Evolutionary conservation across 1,284 basidiomycete genomes (phyloP), one percentile per base, ranked within the genome.

Genomic region (Ganoderma multipileum): DNA sequence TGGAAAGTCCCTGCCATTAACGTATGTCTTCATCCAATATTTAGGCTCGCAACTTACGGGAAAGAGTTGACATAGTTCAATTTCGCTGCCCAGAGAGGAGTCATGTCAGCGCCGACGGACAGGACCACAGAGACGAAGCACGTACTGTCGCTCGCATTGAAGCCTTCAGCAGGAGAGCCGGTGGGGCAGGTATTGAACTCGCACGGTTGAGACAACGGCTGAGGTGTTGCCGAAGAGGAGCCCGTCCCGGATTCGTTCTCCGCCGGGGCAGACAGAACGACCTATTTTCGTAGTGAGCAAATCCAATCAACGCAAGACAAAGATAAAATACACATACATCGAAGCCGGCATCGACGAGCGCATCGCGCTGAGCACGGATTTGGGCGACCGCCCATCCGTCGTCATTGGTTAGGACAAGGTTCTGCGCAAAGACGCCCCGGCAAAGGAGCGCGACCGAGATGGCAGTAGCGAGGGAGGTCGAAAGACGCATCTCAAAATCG

Each of bases 331-430:
- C 28, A 75, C 84, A 12, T 41, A 86, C 85, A 55, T 84, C 72
- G 69, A 80, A 84, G 33, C 83, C 84, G 33, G 80, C 81, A 5
- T 74, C 74, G 33, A 77, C 76, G 52, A 87, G 76, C 0, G 84
- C 82, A 23, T 77, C 72, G 66, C 81, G 82, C 65, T 85, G 81
- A 3, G 83, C 83, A 50, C 85, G 81, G 66, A 87, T 82, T 69
- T 84, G 83, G 8, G 85, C 85, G 4, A 82, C 81, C 1, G 86
- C 86, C 85, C 86, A 87, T 11, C 85, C 85, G 71, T 86, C 85
- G 69, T 86, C 85, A 66, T 86, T 86, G 30, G 83, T 82, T 23
- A 84, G 73, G 20, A 86, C 69, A 54, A 78, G 68, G 33, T 73
- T 74, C 66, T 73, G 71, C 8, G 68, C 66, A 1, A 23, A 26